phyloP scores from a whole-genome alignment of 2,329 filamentous ascomycete species.

The Ophioceras dolichostomum region DNA sequence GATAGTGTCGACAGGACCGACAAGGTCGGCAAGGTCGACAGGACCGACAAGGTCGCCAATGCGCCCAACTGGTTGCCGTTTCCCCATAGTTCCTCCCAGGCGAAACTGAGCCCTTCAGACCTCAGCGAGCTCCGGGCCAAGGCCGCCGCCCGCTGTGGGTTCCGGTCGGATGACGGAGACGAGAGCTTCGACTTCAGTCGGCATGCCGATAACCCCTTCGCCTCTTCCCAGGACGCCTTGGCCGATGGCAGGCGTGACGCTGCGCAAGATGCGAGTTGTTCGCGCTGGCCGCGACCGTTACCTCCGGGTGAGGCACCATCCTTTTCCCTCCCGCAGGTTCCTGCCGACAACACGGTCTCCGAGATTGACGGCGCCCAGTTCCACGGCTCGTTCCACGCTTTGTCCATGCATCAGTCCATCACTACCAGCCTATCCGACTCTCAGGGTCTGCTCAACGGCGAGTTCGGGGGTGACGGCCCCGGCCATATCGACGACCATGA shows the following conservation, averaged over 20 bases:
- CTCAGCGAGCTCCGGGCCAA: conserved; percentile 2
- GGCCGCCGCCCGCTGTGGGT: conserved; percentile 4
- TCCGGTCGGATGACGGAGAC: conserved; percentile 1
- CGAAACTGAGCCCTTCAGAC: not conserved
- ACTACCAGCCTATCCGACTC: conserved; percentile 1
- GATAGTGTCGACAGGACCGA: not conserved
- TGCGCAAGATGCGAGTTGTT: not conserved
- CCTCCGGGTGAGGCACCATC: not conserved
- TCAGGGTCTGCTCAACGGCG: conserved; percentile 1
- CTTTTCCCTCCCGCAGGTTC: conserved; percentile 1
- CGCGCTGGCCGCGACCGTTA: not conserved
- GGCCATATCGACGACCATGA: no score
- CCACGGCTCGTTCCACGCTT: not conserved
- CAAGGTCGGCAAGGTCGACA: not conserved
- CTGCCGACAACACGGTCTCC: no score
- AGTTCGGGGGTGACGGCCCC: conserved; percentile 1
- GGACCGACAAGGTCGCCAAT: not conserved
- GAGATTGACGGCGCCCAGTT: not conserved
- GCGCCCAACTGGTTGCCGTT: not conserved
- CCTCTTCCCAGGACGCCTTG: not conserved
- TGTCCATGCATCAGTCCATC: not conserved
- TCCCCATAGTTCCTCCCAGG: not conserved
- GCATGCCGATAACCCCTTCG: not conserved
- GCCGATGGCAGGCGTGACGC: not conserved
- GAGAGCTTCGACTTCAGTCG: not conserved